These are phyloP conservation scores for Hypoxylon sp. DNA, from an alignment of 2,329 filamentous ascomycete species.

Conservation along the genomic window DNA sequence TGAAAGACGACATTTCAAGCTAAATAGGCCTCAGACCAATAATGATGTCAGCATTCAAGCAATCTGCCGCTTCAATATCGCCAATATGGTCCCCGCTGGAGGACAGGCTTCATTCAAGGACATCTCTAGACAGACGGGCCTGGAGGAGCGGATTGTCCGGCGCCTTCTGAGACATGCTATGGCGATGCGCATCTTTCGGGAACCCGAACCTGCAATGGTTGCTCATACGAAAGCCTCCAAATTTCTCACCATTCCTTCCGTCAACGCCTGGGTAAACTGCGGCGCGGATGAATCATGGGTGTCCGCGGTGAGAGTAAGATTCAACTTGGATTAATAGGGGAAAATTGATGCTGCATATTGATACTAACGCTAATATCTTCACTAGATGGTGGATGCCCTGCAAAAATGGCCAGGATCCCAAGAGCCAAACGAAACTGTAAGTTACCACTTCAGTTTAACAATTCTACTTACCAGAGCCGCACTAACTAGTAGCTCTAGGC, in stretches of 20 bases:
- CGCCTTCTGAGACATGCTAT: slow-evolving; percentile 54
- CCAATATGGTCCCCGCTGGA: slow-evolving; percentile 47
- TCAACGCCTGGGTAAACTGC: slow-evolving; percentile 40
- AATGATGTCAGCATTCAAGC: slow-evolving; percentile 41
- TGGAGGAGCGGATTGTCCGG: slow-evolving; percentile 44
- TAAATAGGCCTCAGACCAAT: slow-evolving; percentile 4
- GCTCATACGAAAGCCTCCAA: slow-evolving; percentile 52
- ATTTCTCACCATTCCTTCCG: slow-evolving; percentile 32
- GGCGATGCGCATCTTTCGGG: slow-evolving; percentile 51
- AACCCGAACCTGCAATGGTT: slow-evolving; percentile 51
- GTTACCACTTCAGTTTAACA: no score
- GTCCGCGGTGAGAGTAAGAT: slow-evolving; percentile 39
- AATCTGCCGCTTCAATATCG: slow-evolving; percentile 51
- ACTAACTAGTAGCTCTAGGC: slow-evolving; percentile 29
- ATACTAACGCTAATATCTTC: no score
- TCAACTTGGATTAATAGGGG: not conserved
- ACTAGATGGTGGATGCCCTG: slow-evolving; percentile 47
- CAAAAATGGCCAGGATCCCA: slow-evolving; percentile 50
- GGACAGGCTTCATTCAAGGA: slow-evolving; percentile 41
- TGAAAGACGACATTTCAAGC: no score
- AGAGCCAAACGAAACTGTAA: slow-evolving; percentile 47
- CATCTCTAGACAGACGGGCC: slow-evolving; percentile 40
- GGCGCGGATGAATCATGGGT: slow-evolving; percentile 45
- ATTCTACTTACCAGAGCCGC: not conserved
- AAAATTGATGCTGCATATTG: no score